Evolutionary conservation across 2,329 filamentous ascomycete genomes (phyloP).

Genomic region (Pseudocercospora fuligena): DNA sequence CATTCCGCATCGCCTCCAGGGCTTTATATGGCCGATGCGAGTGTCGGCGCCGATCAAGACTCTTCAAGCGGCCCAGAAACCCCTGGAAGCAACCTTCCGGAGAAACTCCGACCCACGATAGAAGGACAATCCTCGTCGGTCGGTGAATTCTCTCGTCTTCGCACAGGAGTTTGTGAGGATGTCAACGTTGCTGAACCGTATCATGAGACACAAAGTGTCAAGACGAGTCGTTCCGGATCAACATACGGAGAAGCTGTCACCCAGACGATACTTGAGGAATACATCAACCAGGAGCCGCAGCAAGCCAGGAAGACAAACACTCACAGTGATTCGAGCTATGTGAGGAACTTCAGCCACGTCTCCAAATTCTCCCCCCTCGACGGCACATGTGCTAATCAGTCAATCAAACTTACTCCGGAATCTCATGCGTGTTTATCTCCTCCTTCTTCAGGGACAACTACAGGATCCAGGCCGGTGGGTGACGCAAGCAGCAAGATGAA

Average conservation of each 20-base stretch:
- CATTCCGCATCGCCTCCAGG: slow-evolving; percentile 9
- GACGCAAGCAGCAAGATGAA: not conserved
- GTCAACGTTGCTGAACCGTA: not conserved
- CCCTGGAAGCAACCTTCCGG: not conserved
- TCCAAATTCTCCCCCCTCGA: not conserved
- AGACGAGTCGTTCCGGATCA: not conserved
- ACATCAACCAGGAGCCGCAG: not conserved
- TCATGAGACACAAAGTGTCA: not conserved
- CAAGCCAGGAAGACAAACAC: not conserved
- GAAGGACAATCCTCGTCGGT: not conserved
- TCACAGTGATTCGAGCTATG: not conserved
- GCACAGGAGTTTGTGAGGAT: not conserved
- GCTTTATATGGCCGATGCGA: not conserved
- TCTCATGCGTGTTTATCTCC: not conserved
- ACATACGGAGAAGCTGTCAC: not conserved
- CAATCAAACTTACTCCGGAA: not conserved
- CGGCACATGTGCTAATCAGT: not conserved
- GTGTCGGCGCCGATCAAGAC: slow-evolving; percentile 12
- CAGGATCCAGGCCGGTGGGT: not conserved
- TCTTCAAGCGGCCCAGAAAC: slow-evolving; percentile 8
- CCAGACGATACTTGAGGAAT: slow-evolving; percentile 4
- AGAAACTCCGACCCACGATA: not conserved
- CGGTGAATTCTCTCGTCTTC: not conserved
- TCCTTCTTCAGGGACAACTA: not conserved
- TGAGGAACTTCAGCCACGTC: slow-evolving; percentile 9